phyloP scores from a whole-genome alignment of 2,329 filamentous ascomycete species.

The Aspergillus bombycis region DNA sequence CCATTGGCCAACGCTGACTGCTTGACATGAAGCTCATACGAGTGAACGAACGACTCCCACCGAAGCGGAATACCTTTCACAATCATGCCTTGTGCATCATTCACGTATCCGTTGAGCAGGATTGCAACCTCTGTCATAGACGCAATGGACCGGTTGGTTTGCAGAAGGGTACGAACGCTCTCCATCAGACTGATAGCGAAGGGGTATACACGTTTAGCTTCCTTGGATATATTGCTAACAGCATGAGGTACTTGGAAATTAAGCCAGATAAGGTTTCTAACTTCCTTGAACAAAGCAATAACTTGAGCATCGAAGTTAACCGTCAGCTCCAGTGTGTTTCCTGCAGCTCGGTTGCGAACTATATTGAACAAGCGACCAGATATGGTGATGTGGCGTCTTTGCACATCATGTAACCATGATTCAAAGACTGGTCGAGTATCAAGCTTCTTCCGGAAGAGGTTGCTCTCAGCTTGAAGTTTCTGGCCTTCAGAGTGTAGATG shows the following conservation, averaged over 20 bases:
- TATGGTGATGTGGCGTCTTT: conserved; percentile 85
- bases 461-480: conserved; percentile 88
- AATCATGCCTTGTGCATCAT: conserved; percentile 82
- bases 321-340: conserved; percentile 81
- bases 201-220: conserved; percentile 97
- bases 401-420: conserved; percentile 90
- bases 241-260: conserved; percentile 92
- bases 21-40: conserved; percentile 86
- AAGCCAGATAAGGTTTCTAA: conserved; percentile 92
- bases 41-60: conserved; percentile 98
- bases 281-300: conserved; percentile 98
- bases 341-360: conserved; percentile 82
- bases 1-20: conserved; percentile 63
- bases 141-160: conserved; percentile 81
- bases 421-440: conserved; percentile 94
- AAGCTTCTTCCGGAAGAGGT: conserved; percentile 92
- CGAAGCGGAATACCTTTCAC: conserved; percentile 84
- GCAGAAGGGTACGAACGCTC: conserved; percentile 89
- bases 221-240: conserved; percentile 94
- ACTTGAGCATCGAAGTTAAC: conserved; percentile 98
- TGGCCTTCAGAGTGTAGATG: conserved; percentile 91
- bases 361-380: conserved; percentile 91
- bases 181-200: conserved; percentile 99
- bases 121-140: conserved; percentile 87
- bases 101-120: conserved; percentile 86